These are phyloP conservation scores for Saccharomyces hybrid DNA, from an alignment of 1,139 yeast species.

Conservation along the genomic window DNA sequence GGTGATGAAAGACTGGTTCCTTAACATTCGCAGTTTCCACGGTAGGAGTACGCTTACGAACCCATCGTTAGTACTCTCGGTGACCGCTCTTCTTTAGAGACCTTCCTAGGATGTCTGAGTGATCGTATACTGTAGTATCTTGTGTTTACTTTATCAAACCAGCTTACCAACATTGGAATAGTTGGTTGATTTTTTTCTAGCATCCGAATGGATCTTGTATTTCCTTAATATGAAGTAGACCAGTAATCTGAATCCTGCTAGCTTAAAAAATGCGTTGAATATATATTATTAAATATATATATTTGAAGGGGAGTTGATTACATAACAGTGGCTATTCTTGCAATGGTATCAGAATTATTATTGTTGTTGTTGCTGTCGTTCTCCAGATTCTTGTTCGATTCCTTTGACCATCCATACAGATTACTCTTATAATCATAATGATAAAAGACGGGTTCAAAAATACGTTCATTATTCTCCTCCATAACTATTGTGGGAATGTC, in stretches of 20 bases:
- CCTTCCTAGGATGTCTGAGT: slow-evolving; percentile 61
- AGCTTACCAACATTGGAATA: background rate
- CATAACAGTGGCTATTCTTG: slow-evolving; percentile 18
- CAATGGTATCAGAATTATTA: slow-evolving; percentile 13
- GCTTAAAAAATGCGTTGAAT: background rate
- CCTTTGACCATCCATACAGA: slow-evolving; percentile 27
- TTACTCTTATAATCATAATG: slow-evolving; percentile 29
- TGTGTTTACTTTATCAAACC: background rate
- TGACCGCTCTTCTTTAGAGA: slow-evolving; percentile 56
- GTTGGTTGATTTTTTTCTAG: background rate
- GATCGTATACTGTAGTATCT: slow-evolving; percentile 10
- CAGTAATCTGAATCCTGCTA: background rate
- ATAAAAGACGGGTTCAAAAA: slow-evolving; percentile 32
- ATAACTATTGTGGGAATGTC: slow-evolving; percentile 35
- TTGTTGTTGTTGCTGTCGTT: slow-evolving; percentile 4
- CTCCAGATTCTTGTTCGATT: slow-evolving; percentile 3
- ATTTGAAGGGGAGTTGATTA: background rate
- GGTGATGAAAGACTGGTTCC: slow-evolving; percentile 66
- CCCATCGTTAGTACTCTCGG: slow-evolving; percentile 73
- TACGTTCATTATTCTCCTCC: slow-evolving; percentile 24
- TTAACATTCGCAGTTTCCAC: slow-evolving; percentile 91
- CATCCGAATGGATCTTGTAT: background rate
- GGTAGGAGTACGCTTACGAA: slow-evolving; percentile 76
- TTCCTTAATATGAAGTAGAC: background rate
- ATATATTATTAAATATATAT: background rate